Conservation (phyloP, 2,329 filamentous ascomycete species). For the Clonostachys byssicola region DNA sequence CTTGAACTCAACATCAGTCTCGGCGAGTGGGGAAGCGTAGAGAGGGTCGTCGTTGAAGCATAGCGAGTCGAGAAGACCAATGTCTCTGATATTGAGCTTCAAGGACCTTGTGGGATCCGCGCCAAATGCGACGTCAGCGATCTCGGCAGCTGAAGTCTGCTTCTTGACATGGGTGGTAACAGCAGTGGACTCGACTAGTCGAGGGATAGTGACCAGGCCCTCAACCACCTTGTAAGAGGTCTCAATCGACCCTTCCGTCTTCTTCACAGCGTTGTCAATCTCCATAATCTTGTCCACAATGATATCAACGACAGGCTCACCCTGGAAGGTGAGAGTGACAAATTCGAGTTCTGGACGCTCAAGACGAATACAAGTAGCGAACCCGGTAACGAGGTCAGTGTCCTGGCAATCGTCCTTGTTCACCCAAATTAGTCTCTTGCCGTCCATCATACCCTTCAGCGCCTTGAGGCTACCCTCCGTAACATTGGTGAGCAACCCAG, state of each 20-base stretch:
- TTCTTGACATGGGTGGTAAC: no score
- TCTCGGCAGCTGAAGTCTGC: no score
- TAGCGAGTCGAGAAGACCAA: constrained; percentile 30
- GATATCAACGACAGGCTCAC: no score
- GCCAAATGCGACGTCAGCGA: no score
- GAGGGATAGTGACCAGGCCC: no score
- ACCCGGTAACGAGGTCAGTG: constrained; percentile 2
- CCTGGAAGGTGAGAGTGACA: neutral
- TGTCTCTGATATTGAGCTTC: constrained; percentile 29
- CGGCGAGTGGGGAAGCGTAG: constrained; percentile 8
- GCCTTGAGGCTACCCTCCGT: no score
- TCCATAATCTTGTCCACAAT: no score
- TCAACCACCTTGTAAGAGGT: no score
- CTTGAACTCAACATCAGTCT: constrained; percentile 6
- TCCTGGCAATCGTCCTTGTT: constrained; percentile 3
- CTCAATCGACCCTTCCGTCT: no score
- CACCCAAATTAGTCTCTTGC: constrained; percentile 3
- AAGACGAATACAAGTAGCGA: constrained; percentile 1
- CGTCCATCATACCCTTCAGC: neutral
- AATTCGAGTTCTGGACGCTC: neutral
- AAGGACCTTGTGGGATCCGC: constrained; percentile 4
- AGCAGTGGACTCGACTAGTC: no score
- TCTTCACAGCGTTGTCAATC: no score
- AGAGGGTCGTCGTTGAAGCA: constrained; percentile 24
- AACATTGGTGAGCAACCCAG: no score